Percentiles rank a stretch among this genome's conserved stretches.
These are phyloP conservation scores for Neurospora sp. DNA, from an alignment of 2,329 filamentous ascomycete species.

Conservation along the genomic window DNA sequence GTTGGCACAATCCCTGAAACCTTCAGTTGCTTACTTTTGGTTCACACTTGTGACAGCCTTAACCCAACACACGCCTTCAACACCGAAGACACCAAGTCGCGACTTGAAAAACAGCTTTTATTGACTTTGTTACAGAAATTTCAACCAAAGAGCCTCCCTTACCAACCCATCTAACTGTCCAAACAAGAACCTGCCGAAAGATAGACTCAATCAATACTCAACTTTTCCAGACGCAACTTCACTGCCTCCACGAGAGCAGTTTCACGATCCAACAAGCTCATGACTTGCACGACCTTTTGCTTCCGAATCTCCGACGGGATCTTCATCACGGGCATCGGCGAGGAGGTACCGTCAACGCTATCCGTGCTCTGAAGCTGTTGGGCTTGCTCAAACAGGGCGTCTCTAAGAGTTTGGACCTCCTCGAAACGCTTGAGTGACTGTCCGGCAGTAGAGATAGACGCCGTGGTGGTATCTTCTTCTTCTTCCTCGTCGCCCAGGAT, in stretches of 20 bases:
- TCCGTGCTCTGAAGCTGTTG: slow-evolving; percentile 29
- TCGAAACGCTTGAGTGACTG: slow-evolving; percentile 48
- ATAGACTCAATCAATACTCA: slow-evolving; percentile 28
- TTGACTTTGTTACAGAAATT: not conserved
- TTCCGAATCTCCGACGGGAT: slow-evolving; percentile 53
- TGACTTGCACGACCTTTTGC: slow-evolving; percentile 55
- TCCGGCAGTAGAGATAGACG: slow-evolving; percentile 31
- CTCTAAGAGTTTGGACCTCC: slow-evolving; percentile 43
- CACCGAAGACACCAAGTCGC: not conserved
- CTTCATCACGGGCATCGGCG: slow-evolving; percentile 32
- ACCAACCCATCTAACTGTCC: not conserved
- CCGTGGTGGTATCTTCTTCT: not conserved
- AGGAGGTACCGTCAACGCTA: slow-evolving; percentile 17
- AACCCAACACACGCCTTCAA: not conserved
- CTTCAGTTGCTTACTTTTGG: not conserved
- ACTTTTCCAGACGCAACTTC: slow-evolving; percentile 49
- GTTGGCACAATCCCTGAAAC: not conserved
- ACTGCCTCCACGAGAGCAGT: slow-evolving; percentile 59
- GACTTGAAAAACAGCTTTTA: not conserved
- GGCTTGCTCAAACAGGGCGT: slow-evolving; percentile 43
- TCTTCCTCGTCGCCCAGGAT: slow-evolving; percentile 28
- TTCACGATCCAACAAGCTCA: slow-evolving; percentile 54
- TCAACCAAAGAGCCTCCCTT: not conserved
- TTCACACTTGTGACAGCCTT: not conserved
- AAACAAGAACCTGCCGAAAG: not conserved